Evolutionary conservation across 768 basidiomycete genomes (phyloP), one percentile per base, ranked within the genome.

Genomic region (Rhodotorula taiwanensis): DNA sequence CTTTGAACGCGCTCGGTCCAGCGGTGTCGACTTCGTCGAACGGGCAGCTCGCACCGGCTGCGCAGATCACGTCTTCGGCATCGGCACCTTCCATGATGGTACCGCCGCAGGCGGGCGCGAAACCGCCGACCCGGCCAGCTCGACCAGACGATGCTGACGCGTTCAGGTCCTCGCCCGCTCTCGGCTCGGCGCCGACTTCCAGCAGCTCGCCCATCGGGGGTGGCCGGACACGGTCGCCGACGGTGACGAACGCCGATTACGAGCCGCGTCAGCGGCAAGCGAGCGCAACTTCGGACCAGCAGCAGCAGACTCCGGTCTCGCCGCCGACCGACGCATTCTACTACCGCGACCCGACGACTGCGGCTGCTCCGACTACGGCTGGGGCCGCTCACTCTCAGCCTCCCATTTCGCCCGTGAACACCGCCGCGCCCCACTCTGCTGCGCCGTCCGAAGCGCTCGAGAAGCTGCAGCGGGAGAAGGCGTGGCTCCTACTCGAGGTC

Each of bases 401-500:
- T n/a, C n/a, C n/a, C n/a, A n/a, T n/a, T n/a, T n/a, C n/a, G 36
- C 16, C 36, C 36, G 16, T 9, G 10, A 16, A 9, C 9, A 39
- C 36, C 36, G 10, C 36, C 10, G 36, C 16, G 36, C 10, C 36
- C 10, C 10, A 9, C 9, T 39, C 36, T 9, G 36, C 36, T 10
- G 9, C 36, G 36, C 10, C 36, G 9, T 39, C 36, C 10, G 36
- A 39, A 16, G 9, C 36, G 75, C 73, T 95, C 50, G 89, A 90
- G 67, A 79, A 79, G 50, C 76, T 86, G 68, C 85, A 83, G 80
- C 83, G 83, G 73, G 83, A 88, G 69, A 85, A 90, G 78, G 78
- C 78, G 41, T 95, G 94, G 86, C 85, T 97, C 84, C 85, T 83
- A 73, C 84, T 84, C 50, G 86, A 88, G 2, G 76, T 99, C 51